Evolutionary conservation across 2,329 filamentous ascomycete species (phyloP).

Genomic region (Corynespora cassiicola): DNA sequence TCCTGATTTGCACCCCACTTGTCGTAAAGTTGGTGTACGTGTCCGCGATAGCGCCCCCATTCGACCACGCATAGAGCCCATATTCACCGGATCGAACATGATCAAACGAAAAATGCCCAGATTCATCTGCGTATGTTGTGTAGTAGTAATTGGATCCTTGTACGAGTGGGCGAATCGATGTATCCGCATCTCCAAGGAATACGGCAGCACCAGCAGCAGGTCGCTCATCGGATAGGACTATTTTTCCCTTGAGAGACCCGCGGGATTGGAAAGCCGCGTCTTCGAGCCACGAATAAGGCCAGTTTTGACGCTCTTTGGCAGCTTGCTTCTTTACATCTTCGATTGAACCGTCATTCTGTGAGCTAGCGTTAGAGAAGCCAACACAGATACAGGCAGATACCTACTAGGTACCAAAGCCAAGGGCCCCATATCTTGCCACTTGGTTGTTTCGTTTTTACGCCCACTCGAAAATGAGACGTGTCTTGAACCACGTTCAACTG

Average conservation of each 20-base stretch:
- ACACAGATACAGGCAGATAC: constrained; percentile 1
- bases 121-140: constrained; percentile 47
- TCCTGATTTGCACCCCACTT: constrained; percentile 43
- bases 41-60: constrained; percentile 50
- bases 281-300: constrained; percentile 54
- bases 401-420: constrained; percentile 33
- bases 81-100: constrained; percentile 51
- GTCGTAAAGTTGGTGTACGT: constrained; percentile 51
- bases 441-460: constrained; percentile 23
- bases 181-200: constrained; percentile 53
- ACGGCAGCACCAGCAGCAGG: constrained; percentile 53
- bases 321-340: constrained; percentile 46
- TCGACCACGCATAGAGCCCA: constrained; percentile 55
- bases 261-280: constrained; percentile 52
- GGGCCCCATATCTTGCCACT: constrained; percentile 35
- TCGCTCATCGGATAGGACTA: constrained; percentile 53
- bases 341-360: constrained; percentile 53
- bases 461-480: constrained; percentile 37
- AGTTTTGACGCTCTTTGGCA: constrained; percentile 45
- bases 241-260: constrained; percentile 48
- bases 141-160: constrained; percentile 56
- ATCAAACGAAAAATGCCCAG: constrained; percentile 48
- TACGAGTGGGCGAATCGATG: constrained; percentile 50
- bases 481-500: constrained; percentile 59
- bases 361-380: no score